Evolutionary conservation across 495 filamentous ascomycete species (phyloP).

Genomic region (Lasiosphaeriaceae sp.): DNA sequence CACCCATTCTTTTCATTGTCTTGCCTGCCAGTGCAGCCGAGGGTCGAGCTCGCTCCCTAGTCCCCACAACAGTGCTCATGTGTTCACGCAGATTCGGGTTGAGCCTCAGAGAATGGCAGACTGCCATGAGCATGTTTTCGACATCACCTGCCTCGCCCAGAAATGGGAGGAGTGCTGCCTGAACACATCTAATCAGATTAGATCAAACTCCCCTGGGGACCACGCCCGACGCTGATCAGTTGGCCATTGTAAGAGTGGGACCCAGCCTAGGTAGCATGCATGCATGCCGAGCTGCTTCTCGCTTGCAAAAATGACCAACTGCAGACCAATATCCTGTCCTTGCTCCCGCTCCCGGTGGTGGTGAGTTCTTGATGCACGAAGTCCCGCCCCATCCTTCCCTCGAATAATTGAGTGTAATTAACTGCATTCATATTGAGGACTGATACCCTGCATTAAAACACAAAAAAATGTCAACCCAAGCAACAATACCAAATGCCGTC

Average conservation of each 20-base stretch:
- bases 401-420: too few species aligned
- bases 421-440: too few species aligned
- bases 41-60: not conserved
- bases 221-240: not conserved
- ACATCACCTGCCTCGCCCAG: not conserved
- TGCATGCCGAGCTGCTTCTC: too few species aligned
- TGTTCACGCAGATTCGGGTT: not conserved
- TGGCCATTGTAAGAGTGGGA: too few species aligned
- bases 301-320: not conserved
- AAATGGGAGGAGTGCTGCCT: not conserved
- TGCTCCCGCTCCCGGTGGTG: not conserved
- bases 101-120: too few species aligned
- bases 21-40: not conserved
- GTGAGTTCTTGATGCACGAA: not conserved
- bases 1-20: not conserved
- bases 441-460: too few species aligned
- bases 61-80: not conserved
- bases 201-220: slow-evolving; percentile 5
- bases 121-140: too few species aligned
- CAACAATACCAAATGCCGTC: slow-evolving; percentile 11
- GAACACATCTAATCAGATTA: slow-evolving; percentile 26
- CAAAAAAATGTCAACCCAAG: slow-evolving; percentile 13
- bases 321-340: not conserved
- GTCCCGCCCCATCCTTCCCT: too few species aligned
- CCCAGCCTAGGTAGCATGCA: too few species aligned